Evolutionary conservation across 495 filamentous ascomycete genomes (phyloP).

Genomic region (Tuber magnatum): DNA sequence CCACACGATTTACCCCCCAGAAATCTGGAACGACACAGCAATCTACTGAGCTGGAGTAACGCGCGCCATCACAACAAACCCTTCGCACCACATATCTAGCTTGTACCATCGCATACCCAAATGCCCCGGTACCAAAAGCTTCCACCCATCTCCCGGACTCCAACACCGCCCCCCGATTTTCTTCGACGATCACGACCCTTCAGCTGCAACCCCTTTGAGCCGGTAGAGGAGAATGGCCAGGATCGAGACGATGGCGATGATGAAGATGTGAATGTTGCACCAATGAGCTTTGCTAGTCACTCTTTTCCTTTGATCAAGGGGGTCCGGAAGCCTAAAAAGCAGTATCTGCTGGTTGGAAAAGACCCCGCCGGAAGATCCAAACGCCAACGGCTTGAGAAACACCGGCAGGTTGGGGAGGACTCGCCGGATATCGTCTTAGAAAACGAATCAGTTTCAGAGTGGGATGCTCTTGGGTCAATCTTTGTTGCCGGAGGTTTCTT

Average conservation of each 20-base stretch:
- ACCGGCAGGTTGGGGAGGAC: background rate
- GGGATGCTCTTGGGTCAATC: slow-evolving; percentile 26
- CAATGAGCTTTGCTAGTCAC: background rate
- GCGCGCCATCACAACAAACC: slow-evolving; percentile 1
- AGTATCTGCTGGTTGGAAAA: slow-evolving; percentile 21
- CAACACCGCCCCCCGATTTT: slow-evolving; percentile 17
- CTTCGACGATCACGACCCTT: slow-evolving; percentile 7
- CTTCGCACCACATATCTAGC: background rate
- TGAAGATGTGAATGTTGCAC: background rate
- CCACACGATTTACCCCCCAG: background rate
- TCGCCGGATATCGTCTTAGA: background rate
- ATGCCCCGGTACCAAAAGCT: slow-evolving; percentile 24
- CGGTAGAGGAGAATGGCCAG: background rate
- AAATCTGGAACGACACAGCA: background rate
- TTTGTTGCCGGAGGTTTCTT: slow-evolving; percentile 23
- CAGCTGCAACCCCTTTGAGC: slow-evolving; percentile 4
- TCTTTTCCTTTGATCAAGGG: background rate
- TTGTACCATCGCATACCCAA: background rate
- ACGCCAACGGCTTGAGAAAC: slow-evolving; percentile 5
- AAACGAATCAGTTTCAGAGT: slow-evolving; percentile 4
- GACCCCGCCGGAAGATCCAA: slow-evolving; percentile 18
- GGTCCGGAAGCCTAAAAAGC: slow-evolving; percentile 23
- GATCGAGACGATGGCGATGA: slow-evolving; percentile 1
- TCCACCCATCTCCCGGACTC: slow-evolving; percentile 29
- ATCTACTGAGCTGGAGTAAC: background rate